phyloP scores from a whole-genome alignment of 805 yeast species.

The Ogataea populi-albae region DNA sequence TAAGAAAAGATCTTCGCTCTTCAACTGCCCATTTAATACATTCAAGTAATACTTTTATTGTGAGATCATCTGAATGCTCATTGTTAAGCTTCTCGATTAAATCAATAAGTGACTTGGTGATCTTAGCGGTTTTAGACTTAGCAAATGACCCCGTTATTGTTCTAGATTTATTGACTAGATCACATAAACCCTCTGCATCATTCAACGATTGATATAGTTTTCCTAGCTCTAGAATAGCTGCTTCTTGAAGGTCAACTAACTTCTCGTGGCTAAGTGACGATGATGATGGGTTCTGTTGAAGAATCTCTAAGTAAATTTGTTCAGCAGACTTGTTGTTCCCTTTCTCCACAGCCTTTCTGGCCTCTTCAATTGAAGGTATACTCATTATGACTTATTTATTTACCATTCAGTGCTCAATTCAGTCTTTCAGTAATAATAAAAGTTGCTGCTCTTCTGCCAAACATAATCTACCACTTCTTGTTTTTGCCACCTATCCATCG shows the following conservation, averaged over 20 bases:
- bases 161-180: constrained; percentile 66
- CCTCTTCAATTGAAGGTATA: constrained; percentile 46
- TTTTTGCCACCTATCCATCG: no score
- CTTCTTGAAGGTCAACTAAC: constrained; percentile 55
- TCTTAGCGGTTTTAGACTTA: constrained; percentile 92
- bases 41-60: constrained; percentile 70
- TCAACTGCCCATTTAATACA: constrained; percentile 83
- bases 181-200: constrained; percentile 50
- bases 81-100: constrained; percentile 59
- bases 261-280: constrained; percentile 33
- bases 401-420: background rate
- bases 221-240: constrained; percentile 74
- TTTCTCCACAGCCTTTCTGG: constrained; percentile 53
- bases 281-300: constrained; percentile 28
- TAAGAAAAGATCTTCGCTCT: constrained; percentile 81
- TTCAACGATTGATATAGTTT: constrained; percentile 54
- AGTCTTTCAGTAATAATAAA: constrained; percentile 1
- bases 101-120: constrained; percentile 79
- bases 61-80: constrained; percentile 55
- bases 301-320: constrained; percentile 49
- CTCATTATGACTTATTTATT: no score
- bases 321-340: constrained; percentile 60
- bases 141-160: constrained; percentile 70
- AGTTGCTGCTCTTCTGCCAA: background rate
- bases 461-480: no score